phyloP scores from a whole-genome alignment of 2,329 filamentous ascomycete species.

The Biscogniauxia marginata region DNA sequence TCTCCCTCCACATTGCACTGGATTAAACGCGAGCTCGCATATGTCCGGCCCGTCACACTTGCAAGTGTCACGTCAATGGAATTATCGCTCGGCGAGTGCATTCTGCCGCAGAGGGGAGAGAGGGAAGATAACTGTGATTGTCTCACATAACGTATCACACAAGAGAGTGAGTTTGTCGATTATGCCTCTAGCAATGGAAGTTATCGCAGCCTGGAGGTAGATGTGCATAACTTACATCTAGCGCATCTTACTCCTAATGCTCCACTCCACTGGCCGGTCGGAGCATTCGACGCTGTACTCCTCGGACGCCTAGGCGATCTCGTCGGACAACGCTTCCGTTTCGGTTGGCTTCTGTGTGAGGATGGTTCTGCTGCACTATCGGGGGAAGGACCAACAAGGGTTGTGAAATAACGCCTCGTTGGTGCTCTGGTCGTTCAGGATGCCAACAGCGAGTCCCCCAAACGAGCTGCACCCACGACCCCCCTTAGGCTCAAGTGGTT shows the following conservation, averaged over 20 bases:
- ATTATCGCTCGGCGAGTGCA: constrained; percentile 1
- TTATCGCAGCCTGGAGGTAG: too few relatives aligned
- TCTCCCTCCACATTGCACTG: not conserved
- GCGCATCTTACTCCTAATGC: constrained; percentile 4
- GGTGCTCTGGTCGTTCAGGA: constrained; percentile 4
- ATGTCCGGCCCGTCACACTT: not conserved
- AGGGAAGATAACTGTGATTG: constrained; percentile 4
- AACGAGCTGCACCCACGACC: too few relatives aligned
- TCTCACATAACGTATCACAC: constrained; percentile 5
- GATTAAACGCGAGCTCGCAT: constrained; percentile 3
- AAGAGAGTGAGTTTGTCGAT: constrained; percentile 5
- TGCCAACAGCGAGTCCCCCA: constrained; percentile 6
- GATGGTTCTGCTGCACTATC: constrained; percentile 3
- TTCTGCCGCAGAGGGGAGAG: constrained; percentile 5
- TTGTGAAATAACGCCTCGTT: constrained; percentile 3
- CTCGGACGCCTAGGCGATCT: constrained; percentile 6
- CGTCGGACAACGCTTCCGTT: constrained; percentile 4
- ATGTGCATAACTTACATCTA: not conserved
- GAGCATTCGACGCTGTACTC: constrained; percentile 3
- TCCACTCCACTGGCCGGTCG: constrained; percentile 6
- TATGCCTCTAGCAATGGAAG: not conserved
- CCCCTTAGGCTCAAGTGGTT: too few relatives aligned
- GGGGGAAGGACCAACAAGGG: constrained; percentile 4
- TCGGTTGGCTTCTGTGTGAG: constrained; percentile 7
- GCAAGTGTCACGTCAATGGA: not conserved